phyloP scores from a whole-genome alignment of 108 stramenopile species.

The Cyclotella atomus region DNA sequence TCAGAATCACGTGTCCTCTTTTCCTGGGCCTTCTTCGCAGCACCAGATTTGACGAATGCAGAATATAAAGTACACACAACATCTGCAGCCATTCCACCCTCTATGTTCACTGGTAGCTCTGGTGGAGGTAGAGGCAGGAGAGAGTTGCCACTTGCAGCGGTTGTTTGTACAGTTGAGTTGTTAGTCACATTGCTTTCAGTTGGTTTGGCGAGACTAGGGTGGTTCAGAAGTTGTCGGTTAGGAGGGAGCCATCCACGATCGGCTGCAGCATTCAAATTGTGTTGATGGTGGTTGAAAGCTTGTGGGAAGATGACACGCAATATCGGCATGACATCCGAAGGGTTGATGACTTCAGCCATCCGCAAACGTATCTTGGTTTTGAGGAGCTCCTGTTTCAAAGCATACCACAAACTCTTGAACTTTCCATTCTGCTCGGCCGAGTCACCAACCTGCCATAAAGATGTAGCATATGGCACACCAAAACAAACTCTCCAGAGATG shows the following conservation, averaged over 20 bases:
- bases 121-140: neutral
- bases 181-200: neutral
- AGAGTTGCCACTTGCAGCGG: no score
- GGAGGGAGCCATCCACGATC: conserved; percentile 20
- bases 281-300: neutral
- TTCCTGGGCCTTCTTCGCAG: neutral
- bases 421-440: conserved; percentile 24
- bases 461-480: conserved; percentile 35
- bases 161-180: neutral
- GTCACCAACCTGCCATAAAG: conserved; percentile 28
- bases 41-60: neutral
- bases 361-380: neutral
- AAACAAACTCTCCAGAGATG: conserved; percentile 25
- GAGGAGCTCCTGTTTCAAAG: neutral
- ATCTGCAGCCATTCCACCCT: neutral
- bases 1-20: conserved; percentile 3
- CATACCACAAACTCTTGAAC: conserved; percentile 11
- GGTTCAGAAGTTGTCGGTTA: conserved; percentile 2
- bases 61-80: neutral
- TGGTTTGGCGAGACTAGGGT: conserved; percentile 7
- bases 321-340: neutral
- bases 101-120: neutral
- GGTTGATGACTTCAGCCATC: conserved; percentile 1
- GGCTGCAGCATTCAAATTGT: neutral
- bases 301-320: neutral